Base-by-base conservation (phyloP, 345 rosid genomes). In the Erucastrum elatum region DNA sequence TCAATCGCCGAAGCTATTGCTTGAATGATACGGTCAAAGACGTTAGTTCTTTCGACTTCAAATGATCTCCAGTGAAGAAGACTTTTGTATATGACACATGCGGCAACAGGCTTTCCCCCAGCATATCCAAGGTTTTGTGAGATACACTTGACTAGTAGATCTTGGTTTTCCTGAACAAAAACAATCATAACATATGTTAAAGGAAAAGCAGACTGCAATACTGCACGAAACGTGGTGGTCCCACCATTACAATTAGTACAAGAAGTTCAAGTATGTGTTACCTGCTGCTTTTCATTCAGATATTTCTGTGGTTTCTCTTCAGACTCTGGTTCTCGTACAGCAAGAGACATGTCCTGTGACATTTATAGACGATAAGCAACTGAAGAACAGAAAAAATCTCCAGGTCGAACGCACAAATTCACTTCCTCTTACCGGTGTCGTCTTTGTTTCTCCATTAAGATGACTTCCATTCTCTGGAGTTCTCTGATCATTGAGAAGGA, bases 11-110 rank as follows among this genome's bases (percentile, higher is more conserved):
- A 86, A 79, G 98, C 96, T 84, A 94, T 90, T 76, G 97, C 87
- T 81, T 94, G 98, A 81, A 94, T 94, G 71, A 94, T 89, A 71
- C 97, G 97, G 85, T 95, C 98, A 88, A 95, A 93, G 77, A 95
- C 90, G 65, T 80, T 85, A 26, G 98, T 95, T 83, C 97, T 87
- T 88, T 93, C 99, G 61, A 87, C 98, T 87, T 95, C 99, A 87
- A 95, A 93, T 79, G 98, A 95, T 80, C 96, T 89, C 99, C 99
- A 95, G 41, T 95, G 99, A 75, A 91, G 96, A 44, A 95, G 98
- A 76, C 94, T 91, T 84, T 93, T 95, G 86, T 90, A 95, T 76
- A 91, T 87, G 70, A 93, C 83, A 82, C 96, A 95, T 68, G 99
- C 98, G 81, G 97, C 99, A 77, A 95, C 85, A 35, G 99, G 99